Percentiles rank a stretch among this genome's conserved stretches.
These are phyloP conservation scores for Fusarium odoratissimum DNA, from an alignment of 2,329 filamentous ascomycete genomes.

Conservation along the genomic window DNA sequence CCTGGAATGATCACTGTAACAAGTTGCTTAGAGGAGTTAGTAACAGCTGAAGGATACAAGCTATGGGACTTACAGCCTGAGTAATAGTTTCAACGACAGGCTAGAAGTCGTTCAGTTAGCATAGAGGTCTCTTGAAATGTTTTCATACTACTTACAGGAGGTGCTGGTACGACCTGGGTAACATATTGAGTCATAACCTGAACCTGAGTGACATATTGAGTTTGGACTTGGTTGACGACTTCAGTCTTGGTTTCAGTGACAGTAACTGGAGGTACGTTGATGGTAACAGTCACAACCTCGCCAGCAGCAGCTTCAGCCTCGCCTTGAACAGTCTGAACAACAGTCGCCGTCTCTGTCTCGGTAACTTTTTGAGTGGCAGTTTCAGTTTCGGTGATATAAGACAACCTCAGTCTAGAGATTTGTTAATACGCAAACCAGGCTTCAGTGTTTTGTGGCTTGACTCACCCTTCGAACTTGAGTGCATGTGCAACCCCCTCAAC, in stretches of 20 bases:
- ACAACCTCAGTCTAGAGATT: constrained; percentile 36
- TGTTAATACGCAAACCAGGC: background rate
- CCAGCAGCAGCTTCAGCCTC: constrained; percentile 1
- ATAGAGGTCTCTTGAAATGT: too few relatives aligned
- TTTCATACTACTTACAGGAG: constrained; percentile 20
- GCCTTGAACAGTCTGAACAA: constrained; percentile 23
- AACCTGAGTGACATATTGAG: constrained; percentile 29
- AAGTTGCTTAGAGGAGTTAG: constrained; percentile 4
- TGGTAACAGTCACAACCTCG: constrained; percentile 35
- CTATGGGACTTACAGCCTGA: constrained; percentile 4
- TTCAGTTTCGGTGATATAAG: constrained; percentile 43
- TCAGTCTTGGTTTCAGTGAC: constrained; percentile 25
- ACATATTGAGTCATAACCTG: constrained; percentile 20
- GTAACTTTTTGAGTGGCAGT: constrained; percentile 38
- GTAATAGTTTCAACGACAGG: constrained; percentile 29
- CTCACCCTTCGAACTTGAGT: constrained; percentile 43
- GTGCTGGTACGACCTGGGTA: constrained; percentile 24
- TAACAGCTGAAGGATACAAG: background rate
- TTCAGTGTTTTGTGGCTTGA: background rate
- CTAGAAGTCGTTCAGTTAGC: constrained; percentile 14
- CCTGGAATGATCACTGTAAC: constrained; percentile 34
- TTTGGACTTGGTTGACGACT: constrained; percentile 24
- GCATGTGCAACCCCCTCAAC: constrained; percentile 11
- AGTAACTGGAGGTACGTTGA: constrained; percentile 24
- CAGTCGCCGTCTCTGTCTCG: constrained; percentile 26